Percentiles rank a stretch among this genome's conserved stretches.
These are phyloP conservation scores for Marchantia paleacea DNA, from an alignment of 225 moss, liverwort and hornwort genomes.

Conservation along the genomic window DNA sequence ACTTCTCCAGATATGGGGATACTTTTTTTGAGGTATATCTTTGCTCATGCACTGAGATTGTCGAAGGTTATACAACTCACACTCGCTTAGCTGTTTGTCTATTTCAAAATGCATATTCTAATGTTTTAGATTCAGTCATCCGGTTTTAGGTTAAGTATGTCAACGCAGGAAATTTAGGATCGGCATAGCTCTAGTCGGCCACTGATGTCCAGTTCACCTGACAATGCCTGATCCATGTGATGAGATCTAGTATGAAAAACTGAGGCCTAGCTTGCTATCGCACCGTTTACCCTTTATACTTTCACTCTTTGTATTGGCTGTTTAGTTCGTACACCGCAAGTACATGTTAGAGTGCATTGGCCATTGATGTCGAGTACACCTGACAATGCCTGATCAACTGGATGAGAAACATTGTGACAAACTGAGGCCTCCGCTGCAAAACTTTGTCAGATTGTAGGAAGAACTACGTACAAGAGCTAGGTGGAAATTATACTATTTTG, in stretches of 20 bases:
- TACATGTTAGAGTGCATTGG: background rate
- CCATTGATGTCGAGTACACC: slow-evolving; percentile 35
- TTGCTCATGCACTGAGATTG: background rate
- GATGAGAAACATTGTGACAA: slow-evolving; percentile 28
- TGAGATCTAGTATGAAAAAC: slow-evolving; percentile 28
- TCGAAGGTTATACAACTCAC: background rate
- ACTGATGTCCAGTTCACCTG: slow-evolving; percentile 40
- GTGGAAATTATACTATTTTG: too few relatives aligned
- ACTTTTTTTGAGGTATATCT: slow-evolving; percentile 80
- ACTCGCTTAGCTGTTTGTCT: background rate
- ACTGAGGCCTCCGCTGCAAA: slow-evolving; percentile 33
- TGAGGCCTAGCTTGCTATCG: slow-evolving; percentile 28
- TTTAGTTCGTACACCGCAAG: background rate
- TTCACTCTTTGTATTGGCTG: background rate
- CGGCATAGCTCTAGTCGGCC: background rate
- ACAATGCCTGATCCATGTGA: slow-evolving; percentile 41
- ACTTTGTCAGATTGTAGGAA: too few relatives aligned
- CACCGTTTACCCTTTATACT: too few relatives aligned
- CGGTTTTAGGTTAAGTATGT: too few relatives aligned
- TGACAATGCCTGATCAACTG: slow-evolving; percentile 47
- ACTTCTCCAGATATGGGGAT: slow-evolving; percentile 99
- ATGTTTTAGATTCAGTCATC: too few relatives aligned
- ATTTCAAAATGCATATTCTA: background rate
- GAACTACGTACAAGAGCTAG: too few relatives aligned
- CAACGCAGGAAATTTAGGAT: too few relatives aligned